These are phyloP conservation scores for Sarocladium brachiariae DNA, from an alignment of 2,329 filamentous ascomycete species.

Conservation along the genomic window DNA sequence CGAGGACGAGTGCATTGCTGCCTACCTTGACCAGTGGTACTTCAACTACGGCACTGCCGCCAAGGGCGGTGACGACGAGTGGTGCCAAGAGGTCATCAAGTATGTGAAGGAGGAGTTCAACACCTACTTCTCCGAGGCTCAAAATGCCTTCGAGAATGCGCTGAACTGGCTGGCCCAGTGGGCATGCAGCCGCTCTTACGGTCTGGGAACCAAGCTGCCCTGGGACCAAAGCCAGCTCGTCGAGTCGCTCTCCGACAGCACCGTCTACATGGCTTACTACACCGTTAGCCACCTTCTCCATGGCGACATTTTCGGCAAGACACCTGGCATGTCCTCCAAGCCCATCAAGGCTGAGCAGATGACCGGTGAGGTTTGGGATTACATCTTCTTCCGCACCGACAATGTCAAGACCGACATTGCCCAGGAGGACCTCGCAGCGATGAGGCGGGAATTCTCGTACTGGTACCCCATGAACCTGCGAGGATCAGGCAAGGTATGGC, in stretches of 20 bases:
- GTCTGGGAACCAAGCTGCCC: conserved; percentile 86
- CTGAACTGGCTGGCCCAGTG: conserved; percentile 92
- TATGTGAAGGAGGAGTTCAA: conserved; percentile 53
- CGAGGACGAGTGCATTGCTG: conserved; percentile 87
- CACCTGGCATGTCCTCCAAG: conserved; percentile 49
- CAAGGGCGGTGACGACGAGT: conserved; percentile 55
- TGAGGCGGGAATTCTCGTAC: conserved; percentile 92
- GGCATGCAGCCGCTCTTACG: conserved; percentile 89
- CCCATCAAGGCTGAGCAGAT: conserved; percentile 77
- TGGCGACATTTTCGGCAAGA: conserved; percentile 76
- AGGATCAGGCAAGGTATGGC: conserved; percentile 64
- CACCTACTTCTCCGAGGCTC: conserved; percentile 71
- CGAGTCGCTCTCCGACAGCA: conserved; percentile 85
- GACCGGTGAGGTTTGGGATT: conserved; percentile 95
- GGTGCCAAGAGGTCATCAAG: conserved; percentile 56
- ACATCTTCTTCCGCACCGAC: conserved; percentile 75
- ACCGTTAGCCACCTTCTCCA: conserved; percentile 64
- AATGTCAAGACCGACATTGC: conserved; percentile 66
- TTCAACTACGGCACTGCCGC: conserved; percentile 84
- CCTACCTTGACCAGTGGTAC: conserved; percentile 95
- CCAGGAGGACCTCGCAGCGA: conserved; percentile 64
- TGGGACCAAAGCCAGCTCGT: conserved; percentile 91
- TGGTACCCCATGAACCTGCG: conserved; percentile 91
- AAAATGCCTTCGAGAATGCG: conserved; percentile 75
- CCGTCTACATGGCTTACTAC: conserved; percentile 85